Evolutionary conservation across 2,329 filamentous ascomycete genomes (phyloP), one percentile per base, ranked within the genome.

Genomic region (Colletotrichum sp.): DNA sequence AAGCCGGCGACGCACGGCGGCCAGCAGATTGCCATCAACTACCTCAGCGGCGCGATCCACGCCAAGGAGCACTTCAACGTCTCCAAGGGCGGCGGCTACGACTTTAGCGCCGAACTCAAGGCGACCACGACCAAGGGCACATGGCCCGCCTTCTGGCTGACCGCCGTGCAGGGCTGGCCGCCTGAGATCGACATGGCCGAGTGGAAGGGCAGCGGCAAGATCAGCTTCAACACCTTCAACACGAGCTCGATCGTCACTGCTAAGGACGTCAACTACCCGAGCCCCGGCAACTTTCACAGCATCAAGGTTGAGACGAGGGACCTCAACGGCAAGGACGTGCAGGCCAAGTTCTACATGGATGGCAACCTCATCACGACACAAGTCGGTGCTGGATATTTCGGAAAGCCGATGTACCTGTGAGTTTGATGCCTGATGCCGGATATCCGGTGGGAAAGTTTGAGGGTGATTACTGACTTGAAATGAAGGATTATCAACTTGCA

Each of bases 91-190:
- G 84, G 84, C 7, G 86, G 86, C 3, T 86, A 85, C 76, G 86
- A 88, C 78, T 87, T 87, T 77, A 77, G 78, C 10, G 86, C 82
- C 64, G 85, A 86, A 77, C 85, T 88, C 78, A 80, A 80, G 68
- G 87, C 86, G 8, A 83, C 85, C 10, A 85, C 84, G 3, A 80
- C 80, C 2, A 81, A 84, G 75, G 86, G 89, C 8, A 90, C 89
- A 0, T 92, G 90, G 90, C 90, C 90, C 0, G 90, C 90, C 0
- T 92, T 92, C 78, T 92, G 90, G 90, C 81, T 92, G 16, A 91
- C 89, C 2, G 89, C 85, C 0, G 89, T 89, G 1, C 80, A 89
- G 60, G 85, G 86, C 1, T 92, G 90, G 90, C 90, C 90, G 18
- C 90, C 90, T 0, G 90, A 92, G 85, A 87, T 92, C 71, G 90